Conservation (phyloP, 2,329 filamentous ascomycete genomes). For the Beauveria sp. region DNA sequence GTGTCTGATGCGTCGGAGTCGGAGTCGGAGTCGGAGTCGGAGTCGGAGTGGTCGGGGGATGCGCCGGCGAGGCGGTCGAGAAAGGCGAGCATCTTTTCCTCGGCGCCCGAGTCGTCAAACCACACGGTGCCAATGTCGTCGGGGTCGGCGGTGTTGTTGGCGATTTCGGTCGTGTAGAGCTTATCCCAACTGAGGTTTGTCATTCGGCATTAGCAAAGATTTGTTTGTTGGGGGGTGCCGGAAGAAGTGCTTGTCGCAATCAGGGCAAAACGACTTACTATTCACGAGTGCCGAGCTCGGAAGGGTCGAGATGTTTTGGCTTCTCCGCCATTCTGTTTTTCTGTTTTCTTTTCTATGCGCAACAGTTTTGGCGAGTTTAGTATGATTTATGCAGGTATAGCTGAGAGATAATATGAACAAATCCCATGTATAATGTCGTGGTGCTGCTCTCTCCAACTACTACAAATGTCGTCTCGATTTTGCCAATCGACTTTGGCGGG, state of each 20-base stretch:
- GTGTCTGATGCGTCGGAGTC: conserved; percentile 14
- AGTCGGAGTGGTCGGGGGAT: conserved; percentile 14
- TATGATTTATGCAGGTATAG: too few relatives aligned
- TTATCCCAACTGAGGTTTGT: conserved; percentile 57
- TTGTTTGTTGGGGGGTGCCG: background rate
- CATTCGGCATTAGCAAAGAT: too few relatives aligned
- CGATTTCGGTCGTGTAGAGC: conserved; percentile 63
- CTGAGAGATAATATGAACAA: too few relatives aligned
- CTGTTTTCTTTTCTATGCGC: background rate
- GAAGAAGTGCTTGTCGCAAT: background rate
- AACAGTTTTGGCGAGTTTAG: too few relatives aligned
- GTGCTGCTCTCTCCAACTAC: too few relatives aligned
- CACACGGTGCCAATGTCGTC: conserved; percentile 82
- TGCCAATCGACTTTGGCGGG: background rate
- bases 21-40: conserved; percentile 20
- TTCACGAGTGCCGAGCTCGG: conserved; percentile 76
- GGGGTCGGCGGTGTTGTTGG: conserved; percentile 64
- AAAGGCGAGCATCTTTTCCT: conserved; percentile 68
- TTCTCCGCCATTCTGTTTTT: conserved; percentile 1
- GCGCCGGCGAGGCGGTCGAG: conserved; percentile 38
- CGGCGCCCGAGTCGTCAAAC: conserved; percentile 91
- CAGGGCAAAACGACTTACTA: conserved; percentile 53
- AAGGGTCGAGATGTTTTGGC: conserved; percentile 68
- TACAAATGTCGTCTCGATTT: background rate
- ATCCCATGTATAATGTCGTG: background rate